Base-by-base conservation (phyloP, 2,329 filamentous ascomycete genomes). In the Coniochaeta pulveracea region DNA sequence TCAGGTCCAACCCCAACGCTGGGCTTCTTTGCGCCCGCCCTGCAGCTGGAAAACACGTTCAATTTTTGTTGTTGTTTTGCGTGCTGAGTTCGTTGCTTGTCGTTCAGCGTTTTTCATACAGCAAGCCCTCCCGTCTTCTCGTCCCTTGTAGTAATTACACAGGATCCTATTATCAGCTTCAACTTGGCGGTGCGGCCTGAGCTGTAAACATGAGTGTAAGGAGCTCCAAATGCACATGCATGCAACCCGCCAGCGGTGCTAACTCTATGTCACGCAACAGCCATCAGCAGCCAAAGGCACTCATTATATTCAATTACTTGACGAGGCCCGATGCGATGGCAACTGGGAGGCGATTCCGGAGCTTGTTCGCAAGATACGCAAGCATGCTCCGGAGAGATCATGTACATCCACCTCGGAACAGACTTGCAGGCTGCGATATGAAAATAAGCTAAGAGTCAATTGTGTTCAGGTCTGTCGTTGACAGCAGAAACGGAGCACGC, bases 321-420 rank as follows among this genome's bases (percentile, higher is more conserved):
- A 96, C 55, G 72, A 79, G 46, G 86, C 85, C 43, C 81, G 91
- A 50, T 93, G 85, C 57, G 78, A 89, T 49, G 86, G 82, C 34
- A 79, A 78, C 55, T 98, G 91, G 91, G 68, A 76, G 44, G 76
- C 83, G 19, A 72, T 96, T 19, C 84, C 85, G 17, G 89, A 96
- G 61, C 71, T 93, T 42, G 79, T 91, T 48, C 77, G 89, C 54
- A 98, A 98, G 60, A 72, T 96, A 49, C 82, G 81, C 50, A 96
- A 98, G 58, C 89, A 98, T 69, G 84, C 86, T 47, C 80, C 86
- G 25, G 74, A 83, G 40, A 75, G 84, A 56, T 73, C 74, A 58
- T 94, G 89, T 95, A 79, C 47, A 74, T 51, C 42, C 28, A 28
- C 36, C 19, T 10, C 6, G 18, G 10, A 16, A 15, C 9, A 4